Percentiles rank a stretch among this genome's conserved stretches.
Conservation (phyloP, 2,329 filamentous ascomycete genomes). For the Chaetomiaceae sp. region DNA sequence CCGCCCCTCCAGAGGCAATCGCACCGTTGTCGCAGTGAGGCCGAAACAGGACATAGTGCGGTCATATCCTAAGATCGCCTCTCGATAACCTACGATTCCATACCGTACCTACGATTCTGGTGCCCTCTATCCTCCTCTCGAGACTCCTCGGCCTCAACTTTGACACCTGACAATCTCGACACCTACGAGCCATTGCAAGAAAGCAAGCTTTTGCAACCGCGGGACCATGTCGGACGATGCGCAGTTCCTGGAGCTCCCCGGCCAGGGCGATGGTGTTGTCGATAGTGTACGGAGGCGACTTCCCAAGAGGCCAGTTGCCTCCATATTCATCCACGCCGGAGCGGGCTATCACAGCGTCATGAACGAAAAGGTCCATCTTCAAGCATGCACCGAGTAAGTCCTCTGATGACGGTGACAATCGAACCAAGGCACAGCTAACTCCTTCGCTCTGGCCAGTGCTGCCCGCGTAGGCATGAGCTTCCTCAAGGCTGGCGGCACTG, state of each 20-base stretch:
- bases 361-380: slow-evolving; percentile 79
- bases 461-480: slow-evolving; percentile 79
- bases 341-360: slow-evolving; percentile 87
- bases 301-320: slow-evolving; percentile 34
- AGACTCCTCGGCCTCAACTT: too few species aligned
- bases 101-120: too few species aligned
- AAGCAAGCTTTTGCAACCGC: neutral
- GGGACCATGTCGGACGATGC: slow-evolving; percentile 10
- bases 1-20: too few species aligned
- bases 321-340: slow-evolving; percentile 93
- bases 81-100: too few species aligned
- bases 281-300: slow-evolving; percentile 19
- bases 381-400: slow-evolving; percentile 81
- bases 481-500: slow-evolving; percentile 70
- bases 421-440: too few species aligned
- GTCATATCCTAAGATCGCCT: too few species aligned
- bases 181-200: too few species aligned
- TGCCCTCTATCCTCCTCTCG: too few species aligned
- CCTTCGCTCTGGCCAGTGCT: slow-evolving; percentile 51
- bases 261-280: slow-evolving; percentile 19
- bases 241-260: neutral
- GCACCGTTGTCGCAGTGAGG: too few species aligned
- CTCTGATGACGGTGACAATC: neutral
- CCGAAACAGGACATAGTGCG: too few species aligned
- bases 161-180: too few species aligned